Percentiles rank a stretch among this genome's conserved stretches.
These are phyloP conservation scores for Trypanosoma theileri DNA, from an alignment of 208 protist species.

Conservation along the genomic window DNA sequence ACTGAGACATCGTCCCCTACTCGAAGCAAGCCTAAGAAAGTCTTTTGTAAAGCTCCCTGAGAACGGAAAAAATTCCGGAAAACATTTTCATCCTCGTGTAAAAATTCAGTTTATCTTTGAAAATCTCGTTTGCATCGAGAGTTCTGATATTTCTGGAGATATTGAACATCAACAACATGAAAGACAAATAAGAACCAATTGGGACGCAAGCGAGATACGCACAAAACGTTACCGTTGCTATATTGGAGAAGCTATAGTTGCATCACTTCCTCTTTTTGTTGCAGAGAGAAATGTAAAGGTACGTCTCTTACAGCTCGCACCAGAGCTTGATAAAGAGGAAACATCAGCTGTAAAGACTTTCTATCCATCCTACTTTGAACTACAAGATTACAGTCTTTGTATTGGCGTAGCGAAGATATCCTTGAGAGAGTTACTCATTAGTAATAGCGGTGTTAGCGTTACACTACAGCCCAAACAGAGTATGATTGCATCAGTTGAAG, in stretches of 20 bases:
- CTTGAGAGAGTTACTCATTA: constrained; percentile 61
- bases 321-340: constrained; percentile 30
- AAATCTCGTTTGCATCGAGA: constrained; percentile 68
- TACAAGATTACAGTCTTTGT: constrained; percentile 55
- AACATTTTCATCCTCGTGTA: constrained; percentile 34
- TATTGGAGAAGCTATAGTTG: constrained; percentile 56
- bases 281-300: constrained; percentile 73
- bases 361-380: constrained; percentile 24
- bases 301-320: constrained; percentile 75
- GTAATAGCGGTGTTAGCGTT: constrained; percentile 60
- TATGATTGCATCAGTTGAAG: constrained; percentile 55
- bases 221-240: constrained; percentile 52
- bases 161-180: constrained; percentile 50
- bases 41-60: constrained; percentile 9
- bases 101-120: constrained; percentile 77
- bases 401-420: constrained; percentile 83
- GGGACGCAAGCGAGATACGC: constrained; percentile 64
- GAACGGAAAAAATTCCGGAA: neutral
- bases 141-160: constrained; percentile 31
- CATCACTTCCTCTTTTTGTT: constrained; percentile 57
- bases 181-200: constrained; percentile 50
- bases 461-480: constrained; percentile 71
- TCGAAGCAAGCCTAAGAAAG: neutral
- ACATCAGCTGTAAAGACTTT: constrained; percentile 15
- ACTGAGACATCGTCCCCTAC: constrained; percentile 26